These are phyloP conservation scores for Calvatia gigantea DNA, from an alignment of 768 basidiomycete genomes.

Conservation along the genomic window DNA sequence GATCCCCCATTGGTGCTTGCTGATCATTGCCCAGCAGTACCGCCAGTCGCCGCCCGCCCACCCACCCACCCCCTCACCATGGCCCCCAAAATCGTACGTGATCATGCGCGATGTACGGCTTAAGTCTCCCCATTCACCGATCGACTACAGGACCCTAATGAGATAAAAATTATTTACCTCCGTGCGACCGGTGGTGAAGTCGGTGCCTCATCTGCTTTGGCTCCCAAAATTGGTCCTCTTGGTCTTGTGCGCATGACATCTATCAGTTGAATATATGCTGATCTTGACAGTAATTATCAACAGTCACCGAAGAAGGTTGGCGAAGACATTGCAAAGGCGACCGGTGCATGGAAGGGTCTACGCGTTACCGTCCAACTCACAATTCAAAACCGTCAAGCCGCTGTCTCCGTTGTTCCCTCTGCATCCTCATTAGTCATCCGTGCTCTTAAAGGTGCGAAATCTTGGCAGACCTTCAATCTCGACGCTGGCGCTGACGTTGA, in stretches of 20 bases:
- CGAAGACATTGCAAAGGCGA: slow-evolving; percentile 99
- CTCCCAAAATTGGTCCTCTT: slow-evolving; percentile 99
- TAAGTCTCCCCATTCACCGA: slow-evolving; percentile 12
- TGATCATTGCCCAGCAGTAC: neutral
- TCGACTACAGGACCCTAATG: slow-evolving; percentile 81
- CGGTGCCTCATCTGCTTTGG: slow-evolving; percentile 96
- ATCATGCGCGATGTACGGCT: neutral
- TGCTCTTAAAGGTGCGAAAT: slow-evolving; percentile 90
- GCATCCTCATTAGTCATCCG: slow-evolving; percentile 97
- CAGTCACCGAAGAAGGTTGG: slow-evolving; percentile 99
- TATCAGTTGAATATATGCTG: neutral
- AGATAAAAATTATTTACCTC: slow-evolving; percentile 99
- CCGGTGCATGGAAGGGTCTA: slow-evolving; percentile 97
- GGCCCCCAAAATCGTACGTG: slow-evolving; percentile 23
- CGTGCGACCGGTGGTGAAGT: slow-evolving; percentile 99
- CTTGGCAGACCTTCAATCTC: neutral
- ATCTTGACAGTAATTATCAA: slow-evolving; percentile 4
- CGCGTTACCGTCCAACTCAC: slow-evolving; percentile 98
- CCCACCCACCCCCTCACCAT: slow-evolving; percentile 19
- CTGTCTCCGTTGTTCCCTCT: slow-evolving; percentile 94
- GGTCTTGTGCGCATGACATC: slow-evolving; percentile 74
- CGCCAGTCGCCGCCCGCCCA: slow-evolving; percentile 16
- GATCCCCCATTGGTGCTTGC: slow-evolving; percentile 11
- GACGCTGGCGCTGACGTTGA: neutral
- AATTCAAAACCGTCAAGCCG: slow-evolving; percentile 99